Evolutionary conservation across 768 basidiomycete genomes (phyloP).

Genomic region (Phylloporus scabripes): DNA sequence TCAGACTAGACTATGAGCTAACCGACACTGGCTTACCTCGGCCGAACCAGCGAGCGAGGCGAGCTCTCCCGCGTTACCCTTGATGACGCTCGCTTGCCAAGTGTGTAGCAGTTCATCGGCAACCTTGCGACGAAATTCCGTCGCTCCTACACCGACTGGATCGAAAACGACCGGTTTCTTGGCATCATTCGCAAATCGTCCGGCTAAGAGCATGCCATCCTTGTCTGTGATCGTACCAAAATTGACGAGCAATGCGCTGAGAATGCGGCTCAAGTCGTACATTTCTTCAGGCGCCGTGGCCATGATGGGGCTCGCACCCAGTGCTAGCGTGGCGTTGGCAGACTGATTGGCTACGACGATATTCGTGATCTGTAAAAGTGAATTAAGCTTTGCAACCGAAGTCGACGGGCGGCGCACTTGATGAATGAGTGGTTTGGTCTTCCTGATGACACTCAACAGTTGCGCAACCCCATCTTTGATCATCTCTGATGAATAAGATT

Average conservation of each 20-base stretch:
- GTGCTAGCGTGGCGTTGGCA: constrained; percentile 82
- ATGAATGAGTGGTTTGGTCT: constrained; percentile 68
- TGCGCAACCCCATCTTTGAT: constrained; percentile 42
- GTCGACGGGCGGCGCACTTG: constrained; percentile 42
- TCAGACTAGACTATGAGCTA: not conserved
- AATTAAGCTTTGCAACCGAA: not conserved
- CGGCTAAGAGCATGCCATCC: constrained; percentile 73
- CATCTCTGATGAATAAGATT: constrained; percentile 27
- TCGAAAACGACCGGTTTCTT: constrained; percentile 82
- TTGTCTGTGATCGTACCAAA: constrained; percentile 75
- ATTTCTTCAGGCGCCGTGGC: constrained; percentile 80
- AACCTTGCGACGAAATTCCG: constrained; percentile 56
- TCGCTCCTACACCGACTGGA: constrained; percentile 89
- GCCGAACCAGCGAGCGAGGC: constrained; percentile 67
- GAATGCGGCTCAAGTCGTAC: constrained; percentile 63
- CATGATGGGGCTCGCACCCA: constrained; percentile 94
- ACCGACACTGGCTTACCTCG: constrained; percentile 46
- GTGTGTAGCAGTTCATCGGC: constrained; percentile 57
- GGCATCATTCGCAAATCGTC: constrained; percentile 59
- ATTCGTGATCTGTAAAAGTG: constrained; percentile 68
- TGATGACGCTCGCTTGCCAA: constrained; percentile 89
- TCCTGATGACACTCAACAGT: constrained; percentile 49
- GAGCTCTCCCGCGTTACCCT: constrained; percentile 90
- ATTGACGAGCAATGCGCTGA: constrained; percentile 74
- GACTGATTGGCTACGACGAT: constrained; percentile 85